Evolutionary conservation across 345 rosid genomes (phyloP).

Genomic region (Salix brachista): DNA sequence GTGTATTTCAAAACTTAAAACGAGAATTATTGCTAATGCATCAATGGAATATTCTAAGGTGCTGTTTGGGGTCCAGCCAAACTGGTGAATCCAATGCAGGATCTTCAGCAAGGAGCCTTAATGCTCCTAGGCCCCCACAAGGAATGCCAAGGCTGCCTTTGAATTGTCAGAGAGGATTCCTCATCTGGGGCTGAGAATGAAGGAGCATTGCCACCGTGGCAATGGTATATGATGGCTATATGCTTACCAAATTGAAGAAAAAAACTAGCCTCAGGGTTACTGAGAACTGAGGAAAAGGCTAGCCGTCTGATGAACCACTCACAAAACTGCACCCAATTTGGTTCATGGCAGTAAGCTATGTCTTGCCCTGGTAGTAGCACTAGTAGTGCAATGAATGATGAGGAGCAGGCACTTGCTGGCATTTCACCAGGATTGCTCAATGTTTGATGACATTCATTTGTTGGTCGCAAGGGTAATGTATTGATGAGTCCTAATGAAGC

Average conservation of each 20-base stretch:
- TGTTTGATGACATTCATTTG: not conserved
- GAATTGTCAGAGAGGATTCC: constrained; percentile 86
- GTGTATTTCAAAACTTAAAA: not conserved
- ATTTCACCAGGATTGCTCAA: constrained; percentile 71
- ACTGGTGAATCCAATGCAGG: constrained; percentile 92
- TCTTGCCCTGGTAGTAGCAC: constrained; percentile 95
- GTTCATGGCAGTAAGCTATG: constrained; percentile 96
- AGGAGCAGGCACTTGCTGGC: constrained; percentile 75
- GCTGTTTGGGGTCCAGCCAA: constrained; percentile 84
- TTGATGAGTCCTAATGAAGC: rapidly evolving
- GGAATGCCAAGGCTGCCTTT: constrained; percentile 92
- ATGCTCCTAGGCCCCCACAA: constrained; percentile 93
- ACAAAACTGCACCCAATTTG: constrained; percentile 76
- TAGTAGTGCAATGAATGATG: constrained; percentile 66
- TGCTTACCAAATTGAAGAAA: constrained; percentile 24
- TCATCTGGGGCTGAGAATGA: constrained; percentile 78
- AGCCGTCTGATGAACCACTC: constrained; percentile 67
- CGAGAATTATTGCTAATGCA: not conserved
- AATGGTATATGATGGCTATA: constrained; percentile 18
- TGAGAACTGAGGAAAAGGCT: constrained; percentile 6
- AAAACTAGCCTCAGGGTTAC: no score
- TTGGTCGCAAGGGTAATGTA: not conserved
- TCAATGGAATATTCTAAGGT: constrained; percentile 33
- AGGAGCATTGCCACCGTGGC: constrained; percentile 77
- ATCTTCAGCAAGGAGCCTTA: constrained; percentile 75